Evolutionary conservation across 805 yeast species (phyloP), one percentile per base, ranked within the genome.

Genomic region (Pichia thaimueangensis): DNA sequence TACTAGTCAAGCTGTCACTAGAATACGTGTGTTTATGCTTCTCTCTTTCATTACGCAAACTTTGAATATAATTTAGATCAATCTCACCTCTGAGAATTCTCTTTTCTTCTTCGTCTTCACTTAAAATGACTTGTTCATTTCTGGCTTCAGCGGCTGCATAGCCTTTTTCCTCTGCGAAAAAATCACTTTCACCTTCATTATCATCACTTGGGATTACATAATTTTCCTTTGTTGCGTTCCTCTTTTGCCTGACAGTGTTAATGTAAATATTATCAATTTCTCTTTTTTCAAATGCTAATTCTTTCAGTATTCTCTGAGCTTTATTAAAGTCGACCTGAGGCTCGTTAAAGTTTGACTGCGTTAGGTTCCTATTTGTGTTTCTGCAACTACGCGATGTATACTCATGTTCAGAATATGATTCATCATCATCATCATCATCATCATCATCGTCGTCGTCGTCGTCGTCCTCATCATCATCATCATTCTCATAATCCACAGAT

Each of bases 171-270:
- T 70, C 69, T 24, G 60, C 51, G n/a, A n/a, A n/a, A n/a, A n/a
- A n/a, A 37, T 68, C 65, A n/a, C 34, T 23, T 49, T 86, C 94
- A 37, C 70, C 69, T 22, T 62, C 54, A 35, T 62, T 53, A 35
- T 66, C 63, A 12, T 57, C 61, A 53, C 87, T 86, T 25, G 78
- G 72, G 19, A 88, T 93, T 62, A 82, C 89, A 35, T 85, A 78
- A 52, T 96, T 80, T 43, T 89, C 96, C 41, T 64, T 58, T 55
- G 52, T 47, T 11, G 52, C 54, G 19, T 25, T 22, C 36, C 47
- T 50, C 28, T 43, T 38, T 7, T 16, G 29, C 25, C 49, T 42
- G 4, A 31, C 7, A 19, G 12, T 22, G 4, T 27, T 32, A 30
- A 15, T 31, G 28, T 46, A 45, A 4, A 45, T 22, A 22, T 33